Base-by-base conservation (phyloP, 768 basidiomycete species). In the Leccinum barrowsii region DNA sequence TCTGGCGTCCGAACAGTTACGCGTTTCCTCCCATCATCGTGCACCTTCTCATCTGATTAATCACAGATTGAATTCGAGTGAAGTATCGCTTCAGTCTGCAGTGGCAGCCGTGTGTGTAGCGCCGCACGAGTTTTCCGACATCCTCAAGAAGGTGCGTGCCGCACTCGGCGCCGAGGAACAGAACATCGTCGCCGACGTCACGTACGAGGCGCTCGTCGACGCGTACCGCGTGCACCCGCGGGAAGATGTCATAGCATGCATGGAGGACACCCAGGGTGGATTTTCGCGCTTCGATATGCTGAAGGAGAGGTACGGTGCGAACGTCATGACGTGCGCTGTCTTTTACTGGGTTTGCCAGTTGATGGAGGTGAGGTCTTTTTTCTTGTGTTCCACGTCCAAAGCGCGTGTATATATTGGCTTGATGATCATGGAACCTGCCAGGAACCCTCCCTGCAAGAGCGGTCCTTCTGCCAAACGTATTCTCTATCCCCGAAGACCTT, bases 321-420 rank as follows among this genome's bases (percentile, higher is more conserved):
- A 56, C 35, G 58, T 67, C 13, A 67, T 77, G 22, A 72, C 64
- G 47, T 77, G 74, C 47, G 75, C 75, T 3, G 63, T 82, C 2
- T 83, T 80, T 63, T 77, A 73, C 54, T 84, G 81, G 82, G 72
- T 77, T 2, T 79, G 71, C 49, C 73, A 74, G 40, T 51, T 74
- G 35, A 66, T 75, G 26, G 75, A 76, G 64, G 81, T 81, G 40
- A 42, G 55, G 0, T 48, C 7, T 2, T 40, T 40, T 40, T 8
- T 10, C n/a, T 30, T 15, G 7, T 0, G 34, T 37, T 19, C 19
- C 3, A 6, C 17, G 4, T 44, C 26, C 4, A 49, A 30, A 15
- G 7, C 6, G 2, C 46, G 21, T 13, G 19, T 12, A 7, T 22
- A 22, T 22, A 13, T 24, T 47, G 12, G 12, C 12, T 13, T 34